Base-by-base conservation (phyloP, 1,284 basidiomycete species). In the Takashimella koratensis region DNA sequence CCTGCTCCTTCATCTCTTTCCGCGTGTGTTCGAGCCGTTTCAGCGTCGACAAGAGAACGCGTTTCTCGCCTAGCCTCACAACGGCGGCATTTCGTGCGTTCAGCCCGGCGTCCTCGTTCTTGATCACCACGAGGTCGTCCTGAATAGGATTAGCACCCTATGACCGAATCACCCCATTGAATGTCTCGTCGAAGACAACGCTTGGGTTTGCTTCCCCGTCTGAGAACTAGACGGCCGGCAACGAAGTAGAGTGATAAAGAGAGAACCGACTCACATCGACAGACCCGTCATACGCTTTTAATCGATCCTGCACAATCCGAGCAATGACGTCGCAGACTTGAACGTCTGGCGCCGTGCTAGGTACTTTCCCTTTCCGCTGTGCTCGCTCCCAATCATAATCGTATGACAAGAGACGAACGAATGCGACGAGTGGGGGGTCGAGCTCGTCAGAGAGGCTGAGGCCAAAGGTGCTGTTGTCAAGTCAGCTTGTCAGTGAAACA, bases 331-430 rank as follows among this genome's bases (percentile, higher is more conserved):
- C 53, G n/a, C 74, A 49, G 1, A 71, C 65, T 2, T 56, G 47
- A 0, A 67, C 65, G 51, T 87, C 85, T 1, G 85, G 61, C 51
- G 82, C 86, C 0, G 87, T 81, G 65, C 87, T 90, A 0, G 95
- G 94, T 2, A 88, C 80, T 66, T 87, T 91, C 27, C 84, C 82
- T 70, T 88, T 94, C 26, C 76, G 74, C 54, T 78, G 78, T 1
- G 81, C 79, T 57, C 82, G 84, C 41, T 80, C 76, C 82, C 87
- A 95, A 44, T 90, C 86, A 1, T 77, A 69, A 1, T 83, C 71
- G 20, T 86, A 76, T 4, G 84, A 72, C 2, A 96, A 80, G 5
- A 96, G 79, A 10, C 85, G 83, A 36, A 82, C 79, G 47, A 96
- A 84, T 0, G 87, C 85, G 21, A 90, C 71, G 24, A 95, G 75